These are phyloP conservation scores for Annulohypoxylon maeteangense DNA, from an alignment of 495 filamentous ascomycete species.

Conservation along the genomic window DNA sequence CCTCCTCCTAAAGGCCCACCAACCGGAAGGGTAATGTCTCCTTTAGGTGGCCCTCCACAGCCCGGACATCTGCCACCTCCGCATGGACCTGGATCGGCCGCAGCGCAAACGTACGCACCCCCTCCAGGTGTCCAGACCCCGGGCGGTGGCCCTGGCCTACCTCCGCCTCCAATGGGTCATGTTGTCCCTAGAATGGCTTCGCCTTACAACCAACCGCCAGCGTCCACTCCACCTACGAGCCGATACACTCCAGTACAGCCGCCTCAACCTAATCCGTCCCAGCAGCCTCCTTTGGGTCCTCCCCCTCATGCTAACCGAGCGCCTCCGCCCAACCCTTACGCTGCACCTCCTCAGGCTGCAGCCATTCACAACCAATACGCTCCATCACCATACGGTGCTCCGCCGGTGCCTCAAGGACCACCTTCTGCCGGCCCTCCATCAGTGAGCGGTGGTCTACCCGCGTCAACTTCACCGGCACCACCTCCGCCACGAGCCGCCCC, in stretches of 20 bases:
- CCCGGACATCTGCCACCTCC: conserved; percentile 59
- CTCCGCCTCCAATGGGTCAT: conserved; percentile 59
- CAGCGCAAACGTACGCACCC: conserved; percentile 79
- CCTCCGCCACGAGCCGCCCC: conserved; percentile 53
- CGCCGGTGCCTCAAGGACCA: conserved; percentile 48
- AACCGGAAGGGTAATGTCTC: conserved; percentile 64
- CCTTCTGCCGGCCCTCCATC: conserved; percentile 61
- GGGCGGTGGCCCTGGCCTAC: conserved; percentile 46
- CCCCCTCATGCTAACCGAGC: conserved; percentile 47
- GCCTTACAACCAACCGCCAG: conserved; percentile 87
- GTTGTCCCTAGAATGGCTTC: conserved; percentile 80
- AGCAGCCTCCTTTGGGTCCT: conserved; percentile 55
- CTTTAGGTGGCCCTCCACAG: conserved; percentile 61
- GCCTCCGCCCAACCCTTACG: conserved; percentile 69
- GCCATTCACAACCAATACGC: conserved; percentile 60
- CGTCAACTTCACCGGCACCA: conserved; percentile 64
- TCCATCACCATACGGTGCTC: conserved; percentile 49
- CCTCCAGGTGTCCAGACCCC: conserved; percentile 59
- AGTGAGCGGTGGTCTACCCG: conserved; percentile 56
- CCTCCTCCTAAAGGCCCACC: conserved; percentile 63
- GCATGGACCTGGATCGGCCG: conserved; percentile 67
- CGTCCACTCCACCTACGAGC: conserved; percentile 76
- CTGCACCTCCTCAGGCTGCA: conserved; percentile 58
- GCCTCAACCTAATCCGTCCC: conserved; percentile 65
- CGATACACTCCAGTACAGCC: conserved; percentile 87